These are phyloP conservation scores for Penicillium sumatraense DNA, from an alignment of 2,329 filamentous ascomycete genomes.

Conservation along the genomic window DNA sequence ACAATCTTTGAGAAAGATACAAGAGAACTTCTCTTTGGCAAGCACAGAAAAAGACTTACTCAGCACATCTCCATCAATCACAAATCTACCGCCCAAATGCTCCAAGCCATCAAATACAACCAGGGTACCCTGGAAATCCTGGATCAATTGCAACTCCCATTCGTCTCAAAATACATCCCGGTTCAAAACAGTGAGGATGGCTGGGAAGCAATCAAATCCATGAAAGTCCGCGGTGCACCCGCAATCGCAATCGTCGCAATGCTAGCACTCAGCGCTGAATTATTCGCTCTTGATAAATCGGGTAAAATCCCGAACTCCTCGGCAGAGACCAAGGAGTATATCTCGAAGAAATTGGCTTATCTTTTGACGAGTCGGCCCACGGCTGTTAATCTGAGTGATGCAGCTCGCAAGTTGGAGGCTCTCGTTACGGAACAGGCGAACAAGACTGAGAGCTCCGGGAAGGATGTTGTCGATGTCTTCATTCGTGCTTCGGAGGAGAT, in stretches of 20 bases:
- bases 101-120: slow-evolving; percentile 66
- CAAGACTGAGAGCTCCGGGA: slow-evolving; percentile 38
- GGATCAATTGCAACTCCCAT: slow-evolving; percentile 66
- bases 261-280: slow-evolving; percentile 82
- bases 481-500: slow-evolving; percentile 83
- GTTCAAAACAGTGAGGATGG: slow-evolving; percentile 62
- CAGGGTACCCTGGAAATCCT: slow-evolving; percentile 62
- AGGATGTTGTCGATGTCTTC: slow-evolving; percentile 69
- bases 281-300: slow-evolving; percentile 55
- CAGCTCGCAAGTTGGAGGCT: slow-evolving; percentile 76
- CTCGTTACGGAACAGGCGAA: slow-evolving; percentile 57
- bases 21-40: no score
- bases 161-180: slow-evolving; percentile 61
- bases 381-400: slow-evolving; percentile 92
- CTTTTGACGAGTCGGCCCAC: slow-evolving; percentile 88
- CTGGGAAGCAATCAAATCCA: slow-evolving; percentile 69
- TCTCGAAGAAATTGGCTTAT: slow-evolving; percentile 79
- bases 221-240: slow-evolving; percentile 75
- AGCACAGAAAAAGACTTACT: no score
- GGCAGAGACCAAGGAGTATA: slow-evolving; percentile 69
- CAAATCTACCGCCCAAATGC: slow-evolving; percentile 37
- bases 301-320: slow-evolving; percentile 54
- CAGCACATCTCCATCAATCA: no score
- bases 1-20: no score
- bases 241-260: slow-evolving; percentile 98